phyloP scores from a whole-genome alignment of 2,329 filamentous ascomycete species.

The Ceratocystis colombiana region DNA sequence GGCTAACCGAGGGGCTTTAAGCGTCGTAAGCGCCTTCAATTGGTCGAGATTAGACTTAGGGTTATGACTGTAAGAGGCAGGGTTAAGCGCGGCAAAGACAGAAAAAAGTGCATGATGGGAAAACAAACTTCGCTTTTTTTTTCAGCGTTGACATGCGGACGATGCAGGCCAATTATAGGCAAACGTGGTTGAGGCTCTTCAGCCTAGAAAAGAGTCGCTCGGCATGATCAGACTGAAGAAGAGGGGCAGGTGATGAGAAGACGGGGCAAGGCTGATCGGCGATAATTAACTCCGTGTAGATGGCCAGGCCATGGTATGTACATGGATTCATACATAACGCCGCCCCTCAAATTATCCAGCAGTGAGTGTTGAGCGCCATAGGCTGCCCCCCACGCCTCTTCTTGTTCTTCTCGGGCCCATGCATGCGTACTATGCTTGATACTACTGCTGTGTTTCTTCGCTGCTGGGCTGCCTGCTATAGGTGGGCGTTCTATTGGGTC shows the following conservation, averaged over 20 bases:
- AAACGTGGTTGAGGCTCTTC: background rate
- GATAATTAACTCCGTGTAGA: background rate
- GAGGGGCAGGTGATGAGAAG: background rate
- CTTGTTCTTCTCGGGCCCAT: background rate
- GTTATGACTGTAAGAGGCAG: background rate
- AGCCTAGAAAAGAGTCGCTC: background rate
- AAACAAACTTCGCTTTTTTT: background rate
- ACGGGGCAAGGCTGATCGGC: background rate
- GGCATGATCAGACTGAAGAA: background rate
- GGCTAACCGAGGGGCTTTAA: background rate
- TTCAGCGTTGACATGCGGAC: background rate
- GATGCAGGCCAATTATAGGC: background rate
- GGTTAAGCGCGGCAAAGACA: background rate
- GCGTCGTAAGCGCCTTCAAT: background rate
- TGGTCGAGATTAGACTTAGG: background rate
- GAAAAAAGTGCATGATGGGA: background rate
- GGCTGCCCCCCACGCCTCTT: background rate
- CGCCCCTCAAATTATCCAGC: background rate
- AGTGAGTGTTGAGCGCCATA: background rate
- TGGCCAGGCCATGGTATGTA: background rate
- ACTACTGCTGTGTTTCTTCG: background rate
- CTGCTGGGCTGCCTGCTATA: background rate
- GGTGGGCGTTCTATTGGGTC: background rate
- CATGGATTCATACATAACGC: background rate
- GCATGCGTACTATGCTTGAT: background rate